Percentiles rank a stretch among this genome's conserved stretches.
Conservation (phyloP, 2,329 filamentous ascomycete species). For the Fusarium papillatum region DNA sequence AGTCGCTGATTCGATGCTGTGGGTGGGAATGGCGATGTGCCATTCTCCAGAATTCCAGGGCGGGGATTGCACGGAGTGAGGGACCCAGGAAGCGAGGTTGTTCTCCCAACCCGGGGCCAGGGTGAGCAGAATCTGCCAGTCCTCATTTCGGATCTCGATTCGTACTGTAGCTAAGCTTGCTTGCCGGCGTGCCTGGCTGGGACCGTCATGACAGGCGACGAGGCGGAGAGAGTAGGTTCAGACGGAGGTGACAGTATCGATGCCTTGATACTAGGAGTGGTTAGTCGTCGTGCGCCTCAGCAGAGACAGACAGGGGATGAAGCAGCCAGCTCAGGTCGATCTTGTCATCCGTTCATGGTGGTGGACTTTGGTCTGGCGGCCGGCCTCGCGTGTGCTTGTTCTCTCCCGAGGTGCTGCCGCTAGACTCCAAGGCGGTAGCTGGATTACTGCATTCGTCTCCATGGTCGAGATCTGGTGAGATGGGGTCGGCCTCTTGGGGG, state of each 20-base stretch:
- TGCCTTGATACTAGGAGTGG: slow-evolving; percentile 19
- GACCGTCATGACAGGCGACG: slow-evolving; percentile 1
- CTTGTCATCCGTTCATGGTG: not conserved
- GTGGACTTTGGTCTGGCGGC: not conserved
- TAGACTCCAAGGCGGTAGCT: slow-evolving; percentile 16
- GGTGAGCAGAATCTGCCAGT: slow-evolving; percentile 22
- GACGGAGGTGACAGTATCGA: slow-evolving; percentile 15
- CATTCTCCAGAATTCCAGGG: slow-evolving; percentile 36
- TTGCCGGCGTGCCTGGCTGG: slow-evolving; percentile 3
- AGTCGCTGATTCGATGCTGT: slow-evolving; percentile 36
- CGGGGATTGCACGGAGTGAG: slow-evolving; percentile 25
- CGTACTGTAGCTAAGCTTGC: slow-evolving; percentile 10
- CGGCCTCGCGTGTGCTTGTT: slow-evolving; percentile 17
- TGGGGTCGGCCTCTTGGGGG: slow-evolving; percentile 22
- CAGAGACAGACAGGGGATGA: slow-evolving; percentile 16
- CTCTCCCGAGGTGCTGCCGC: slow-evolving; percentile 26
- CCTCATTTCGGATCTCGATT: slow-evolving; percentile 33
- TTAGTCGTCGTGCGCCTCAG: slow-evolving; percentile 23
- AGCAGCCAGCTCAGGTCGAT: slow-evolving; percentile 15
- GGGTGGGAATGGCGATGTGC: slow-evolving; percentile 33
- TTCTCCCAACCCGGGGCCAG: slow-evolving; percentile 10
- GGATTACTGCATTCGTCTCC: slow-evolving; percentile 28
- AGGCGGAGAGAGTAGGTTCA: slow-evolving; percentile 5
- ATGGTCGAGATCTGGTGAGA: slow-evolving; percentile 18
- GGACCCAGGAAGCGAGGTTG: slow-evolving; percentile 14